A percentile compares a stretch with the other conserved stretches of the same genome.
Evolutionary conservation across 2,329 filamentous ascomycete genomes (phyloP).

Genomic region (Aspergillus niger): DNA sequence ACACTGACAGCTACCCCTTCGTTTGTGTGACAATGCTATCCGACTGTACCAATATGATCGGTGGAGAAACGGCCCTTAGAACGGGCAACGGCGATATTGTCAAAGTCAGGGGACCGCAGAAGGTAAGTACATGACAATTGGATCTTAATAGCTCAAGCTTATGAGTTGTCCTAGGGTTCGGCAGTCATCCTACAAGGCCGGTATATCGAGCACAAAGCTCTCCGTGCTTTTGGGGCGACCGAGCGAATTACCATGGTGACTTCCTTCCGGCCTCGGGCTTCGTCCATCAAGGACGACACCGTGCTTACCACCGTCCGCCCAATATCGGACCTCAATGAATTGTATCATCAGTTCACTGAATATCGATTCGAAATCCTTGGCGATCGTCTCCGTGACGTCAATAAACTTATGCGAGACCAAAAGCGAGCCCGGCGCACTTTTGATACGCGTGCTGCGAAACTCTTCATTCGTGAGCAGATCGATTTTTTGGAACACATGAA

Average conservation of each 20-base stretch:
- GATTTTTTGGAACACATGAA: slow-evolving; percentile 38
- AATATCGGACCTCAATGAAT: slow-evolving; percentile 58
- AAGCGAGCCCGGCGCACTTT: slow-evolving; percentile 36
- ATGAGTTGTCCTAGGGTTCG: slow-evolving; percentile 51
- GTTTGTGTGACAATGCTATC: slow-evolving; percentile 71
- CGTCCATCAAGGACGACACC: slow-evolving; percentile 60
- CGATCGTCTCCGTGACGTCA: slow-evolving; percentile 50
- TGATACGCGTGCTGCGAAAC: slow-evolving; percentile 14
- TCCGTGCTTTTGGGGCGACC: slow-evolving; percentile 58
- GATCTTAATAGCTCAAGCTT: neutral
- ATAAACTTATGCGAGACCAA: slow-evolving; percentile 31
- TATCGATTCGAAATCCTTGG: slow-evolving; percentile 66
- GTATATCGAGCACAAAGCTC: slow-evolving; percentile 66
- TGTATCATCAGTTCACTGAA: slow-evolving; percentile 63
- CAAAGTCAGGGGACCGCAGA: slow-evolving; percentile 62
- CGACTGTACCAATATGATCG: slow-evolving; percentile 49
- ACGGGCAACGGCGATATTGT: slow-evolving; percentile 56
- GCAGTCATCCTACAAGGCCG: slow-evolving; percentile 68
- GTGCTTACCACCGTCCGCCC: slow-evolving; percentile 62
- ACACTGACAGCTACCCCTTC: slow-evolving; percentile 67
- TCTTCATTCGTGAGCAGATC: slow-evolving; percentile 16
- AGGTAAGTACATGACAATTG: slow-evolving; percentile 47
- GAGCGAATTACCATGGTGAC: slow-evolving; percentile 69
- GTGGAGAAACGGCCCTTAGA: slow-evolving; percentile 54
- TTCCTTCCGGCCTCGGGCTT: slow-evolving; percentile 62